Evolutionary conservation across 768 basidiomycete species (phyloP), one percentile per base, ranked within the genome.

Genomic region (Suillus sp.): DNA sequence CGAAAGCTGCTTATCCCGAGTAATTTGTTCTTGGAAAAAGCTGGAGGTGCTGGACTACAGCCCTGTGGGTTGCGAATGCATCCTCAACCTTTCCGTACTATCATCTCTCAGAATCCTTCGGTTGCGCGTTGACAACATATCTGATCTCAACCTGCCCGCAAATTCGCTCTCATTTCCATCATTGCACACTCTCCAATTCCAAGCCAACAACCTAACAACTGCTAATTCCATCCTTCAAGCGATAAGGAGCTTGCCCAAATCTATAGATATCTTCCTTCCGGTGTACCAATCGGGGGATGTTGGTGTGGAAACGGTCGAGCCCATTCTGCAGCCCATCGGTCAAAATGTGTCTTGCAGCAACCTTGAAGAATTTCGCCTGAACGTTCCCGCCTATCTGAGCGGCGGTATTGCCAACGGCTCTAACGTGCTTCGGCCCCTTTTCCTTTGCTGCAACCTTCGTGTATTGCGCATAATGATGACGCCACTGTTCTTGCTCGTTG

Each of bases 141-240:
- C 22, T 37, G 50, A 32, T 13, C 22, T 56, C 14, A 2, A 18
- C 27, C 37, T 56, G 10, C 35, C 55, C 25, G 4, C 37, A 38
- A 38, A 56, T 25, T 56, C 55, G 22, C 55, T 56, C 14, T 56
- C 55, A 38, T 56, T 56, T 38, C 55, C 37, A 18, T 56, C 35
- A 1, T 10, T 56, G 55, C 55, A 18, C 16, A 38, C 14, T 38
- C 9, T 56, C 25, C 35, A 38, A 18, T 9, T 56, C 10, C 35
- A 37, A 25, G 35, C 55, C 55, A 25, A 37, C 16, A 38, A 14
- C 37, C 35, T 37, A 9, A 14, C 13, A 22, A 10, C 55, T 38
- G 35, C 22, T 14, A 25, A 25, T 37, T 38, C 55, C 10, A 38
- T 57, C 10, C 37, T 57, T 27, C 10, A 57, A 40, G 56, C 37